These are phyloP conservation scores for Parastagonospora nodorum DNA, from an alignment of 2,329 filamentous ascomycete species.

Conservation along the genomic window DNA sequence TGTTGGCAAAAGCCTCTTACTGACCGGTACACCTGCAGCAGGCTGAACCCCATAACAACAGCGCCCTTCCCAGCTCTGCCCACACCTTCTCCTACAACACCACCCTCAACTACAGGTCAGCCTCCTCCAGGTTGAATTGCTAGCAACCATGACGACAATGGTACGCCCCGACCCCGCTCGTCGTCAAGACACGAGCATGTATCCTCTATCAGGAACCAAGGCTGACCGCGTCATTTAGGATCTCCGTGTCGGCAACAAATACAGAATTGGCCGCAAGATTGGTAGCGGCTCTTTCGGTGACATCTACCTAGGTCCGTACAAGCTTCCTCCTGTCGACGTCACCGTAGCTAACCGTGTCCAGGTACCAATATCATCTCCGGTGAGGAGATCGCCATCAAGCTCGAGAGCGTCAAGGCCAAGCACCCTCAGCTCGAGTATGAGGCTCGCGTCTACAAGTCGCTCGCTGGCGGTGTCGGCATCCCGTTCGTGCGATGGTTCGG, in stretches of 20 bases:
- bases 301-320: slow-evolving; percentile 78
- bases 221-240: slow-evolving; percentile 64
- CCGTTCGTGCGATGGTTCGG: slow-evolving; percentile 99
- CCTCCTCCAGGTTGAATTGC: slow-evolving; percentile 41
- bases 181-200: slow-evolving; percentile 18
- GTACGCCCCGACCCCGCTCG: slow-evolving; percentile 53
- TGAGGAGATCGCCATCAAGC: slow-evolving; percentile 99
- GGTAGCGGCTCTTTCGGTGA: slow-evolving; percentile 97
- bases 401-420: slow-evolving; percentile 99
- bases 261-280: slow-evolving; percentile 99
- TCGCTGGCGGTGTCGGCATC: slow-evolving; percentile 96
- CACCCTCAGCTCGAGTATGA: slow-evolving; percentile 99
- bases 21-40: slow-evolving; percentile 46
- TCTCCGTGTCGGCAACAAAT: slow-evolving; percentile 98
- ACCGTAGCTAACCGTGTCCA: slow-evolving; percentile 40
- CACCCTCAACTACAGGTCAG: slow-evolving; percentile 32
- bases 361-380: slow-evolving; percentile 99
- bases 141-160: slow-evolving; percentile 65
- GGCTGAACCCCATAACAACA: slow-evolving; percentile 43
- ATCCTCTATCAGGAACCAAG: slow-evolving; percentile 14
- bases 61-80: slow-evolving; percentile 22
- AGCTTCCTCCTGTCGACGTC: slow-evolving; percentile 5
- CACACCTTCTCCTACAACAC: slow-evolving; percentile 22
- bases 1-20: slow-evolving; percentile 48
- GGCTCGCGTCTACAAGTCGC: slow-evolving; percentile 85